Base-by-base conservation (phyloP, 768 basidiomycete species). In the Mycena epipterygia region DNA sequence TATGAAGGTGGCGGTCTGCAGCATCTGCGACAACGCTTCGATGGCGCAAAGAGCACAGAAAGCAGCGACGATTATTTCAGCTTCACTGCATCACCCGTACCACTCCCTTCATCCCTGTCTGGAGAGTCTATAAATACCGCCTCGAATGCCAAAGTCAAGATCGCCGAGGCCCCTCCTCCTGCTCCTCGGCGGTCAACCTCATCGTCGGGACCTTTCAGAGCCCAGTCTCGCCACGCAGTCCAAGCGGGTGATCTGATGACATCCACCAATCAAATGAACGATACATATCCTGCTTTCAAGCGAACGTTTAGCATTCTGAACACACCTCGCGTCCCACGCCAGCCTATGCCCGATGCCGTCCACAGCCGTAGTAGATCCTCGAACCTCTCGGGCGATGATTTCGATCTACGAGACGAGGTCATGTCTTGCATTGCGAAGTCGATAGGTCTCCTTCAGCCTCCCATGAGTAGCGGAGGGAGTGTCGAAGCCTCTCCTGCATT, bases 391-490 rank as follows among this genome's bases (percentile, higher is more conserved):
- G 83, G 82, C 11, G 93, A 92, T 29, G 95, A 97, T 25, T 97
- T 98, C 74, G 95, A 99, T 79, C 88, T 99, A n/a, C 89, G 95
- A 39, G 95, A 96, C 74, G 96, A 95, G 74, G 97, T 99, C 35
- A 96, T 99, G 95, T 93, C 94, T 0, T 97, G 95, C 79, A 97
- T 99, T 69, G 96, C 97, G 1, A 97, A 97, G 79, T 97, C 96
- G 2, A 99, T 99, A 67, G 98, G 98, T 5, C 86, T 99, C 16
- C 83, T 95, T 27, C 97, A 98, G 72, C 94, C 96, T 5, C 91
- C 95, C 3, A 80, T 94, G 23, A 93, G 91, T 64, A 90, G 88
- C 46, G 85, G 83, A 52, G 90, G 90, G 41, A 93, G 92, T 2
- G 80, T 87, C 3, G 91, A 92, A 71, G 86, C 88, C 3, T 93